These are phyloP conservation scores for Alternaria viburni DNA, from an alignment of 2,329 filamentous ascomycete species.

Conservation along the genomic window DNA sequence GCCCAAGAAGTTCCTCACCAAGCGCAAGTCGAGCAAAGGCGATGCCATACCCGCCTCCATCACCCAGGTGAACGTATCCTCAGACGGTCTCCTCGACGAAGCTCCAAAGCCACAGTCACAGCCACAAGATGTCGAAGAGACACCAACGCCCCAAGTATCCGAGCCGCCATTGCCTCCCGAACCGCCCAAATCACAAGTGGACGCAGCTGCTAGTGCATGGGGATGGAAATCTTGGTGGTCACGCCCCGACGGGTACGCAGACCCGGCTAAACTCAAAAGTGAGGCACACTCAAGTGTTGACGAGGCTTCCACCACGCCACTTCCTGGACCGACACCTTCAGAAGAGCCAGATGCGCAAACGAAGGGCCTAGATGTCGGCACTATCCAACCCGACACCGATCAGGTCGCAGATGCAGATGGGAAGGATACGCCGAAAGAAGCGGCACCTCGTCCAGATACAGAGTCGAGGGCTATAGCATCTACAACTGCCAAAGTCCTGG, in stretches of 20 bases:
- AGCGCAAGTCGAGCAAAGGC: slow-evolving; percentile 55
- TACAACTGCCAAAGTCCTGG: slow-evolving; percentile 11
- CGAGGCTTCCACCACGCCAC: slow-evolving; percentile 50
- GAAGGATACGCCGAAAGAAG: slow-evolving; percentile 24
- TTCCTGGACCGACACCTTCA: slow-evolving; percentile 48
- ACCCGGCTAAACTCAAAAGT: slow-evolving; percentile 43
- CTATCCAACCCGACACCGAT: neutral
- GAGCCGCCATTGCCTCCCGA: slow-evolving; percentile 55
- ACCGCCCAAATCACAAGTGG: slow-evolving; percentile 31
- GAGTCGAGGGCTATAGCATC: slow-evolving; percentile 24
- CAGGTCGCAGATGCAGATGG: slow-evolving; percentile 23
- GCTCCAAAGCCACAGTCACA: slow-evolving; percentile 26
- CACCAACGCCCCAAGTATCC: slow-evolving; percentile 16
- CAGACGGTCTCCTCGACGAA: slow-evolving; percentile 42
- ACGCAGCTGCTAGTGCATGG: slow-evolving; percentile 27
- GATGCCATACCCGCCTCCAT: slow-evolving; percentile 53
- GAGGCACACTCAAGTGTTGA: slow-evolving; percentile 34
- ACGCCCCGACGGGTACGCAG: slow-evolving; percentile 54
- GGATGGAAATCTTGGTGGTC: slow-evolving; percentile 60
- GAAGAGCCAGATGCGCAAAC: slow-evolving; percentile 38
- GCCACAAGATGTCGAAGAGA: slow-evolving; percentile 16
- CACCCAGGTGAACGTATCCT: slow-evolving; percentile 55
- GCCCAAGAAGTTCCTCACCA: slow-evolving; percentile 49
- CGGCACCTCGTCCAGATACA: slow-evolving; percentile 4
- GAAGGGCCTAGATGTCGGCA: slow-evolving; percentile 32